Percentiles rank a stretch among this genome's conserved stretches.
These are phyloP conservation scores for Bombardia bombarda DNA, from an alignment of 495 filamentous ascomycete species.

Conservation along the genomic window DNA sequence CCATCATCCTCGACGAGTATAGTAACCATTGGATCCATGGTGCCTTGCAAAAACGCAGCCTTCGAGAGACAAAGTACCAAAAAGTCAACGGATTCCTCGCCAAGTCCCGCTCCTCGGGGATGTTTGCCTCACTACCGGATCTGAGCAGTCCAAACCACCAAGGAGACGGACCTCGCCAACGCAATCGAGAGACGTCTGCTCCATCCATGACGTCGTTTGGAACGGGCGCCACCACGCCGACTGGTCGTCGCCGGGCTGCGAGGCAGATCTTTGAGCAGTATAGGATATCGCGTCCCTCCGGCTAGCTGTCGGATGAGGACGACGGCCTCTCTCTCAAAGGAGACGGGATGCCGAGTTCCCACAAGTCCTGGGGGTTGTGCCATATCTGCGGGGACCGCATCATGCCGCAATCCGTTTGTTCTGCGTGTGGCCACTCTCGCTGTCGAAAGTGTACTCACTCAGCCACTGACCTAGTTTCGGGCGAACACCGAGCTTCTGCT, in stretches of 20 bases:
- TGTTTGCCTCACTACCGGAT: background rate
- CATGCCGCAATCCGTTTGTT: conserved; percentile 24
- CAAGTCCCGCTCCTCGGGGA: background rate
- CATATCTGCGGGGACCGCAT: conserved; percentile 31
- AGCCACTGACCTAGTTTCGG: no score
- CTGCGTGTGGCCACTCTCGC: conserved; percentile 29
- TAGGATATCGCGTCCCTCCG: conserved; percentile 24
- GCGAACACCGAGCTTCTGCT: background rate
- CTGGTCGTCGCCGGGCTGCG: conserved; percentile 16
- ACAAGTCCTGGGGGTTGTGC: conserved; percentile 17
- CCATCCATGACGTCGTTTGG: conserved; percentile 3
- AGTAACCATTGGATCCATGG: background rate
- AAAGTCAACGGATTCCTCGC: no score
- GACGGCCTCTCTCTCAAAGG: conserved; percentile 15
- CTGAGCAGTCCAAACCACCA: background rate
- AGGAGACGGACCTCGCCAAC: background rate
- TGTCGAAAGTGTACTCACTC: conserved; percentile 21
- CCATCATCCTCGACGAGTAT: background rate
- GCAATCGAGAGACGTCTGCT: conserved; percentile 1
- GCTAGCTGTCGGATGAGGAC: conserved; percentile 34
- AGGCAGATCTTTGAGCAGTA: conserved; percentile 28
- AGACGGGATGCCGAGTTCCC: background rate
- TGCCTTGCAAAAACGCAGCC: background rate
- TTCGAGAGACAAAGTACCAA: background rate
- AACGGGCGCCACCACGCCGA: conserved; percentile 1